Evolutionary conservation across 73 alveolate genomes (phyloP).

Genomic region (Tetrahymena thermophila): DNA sequence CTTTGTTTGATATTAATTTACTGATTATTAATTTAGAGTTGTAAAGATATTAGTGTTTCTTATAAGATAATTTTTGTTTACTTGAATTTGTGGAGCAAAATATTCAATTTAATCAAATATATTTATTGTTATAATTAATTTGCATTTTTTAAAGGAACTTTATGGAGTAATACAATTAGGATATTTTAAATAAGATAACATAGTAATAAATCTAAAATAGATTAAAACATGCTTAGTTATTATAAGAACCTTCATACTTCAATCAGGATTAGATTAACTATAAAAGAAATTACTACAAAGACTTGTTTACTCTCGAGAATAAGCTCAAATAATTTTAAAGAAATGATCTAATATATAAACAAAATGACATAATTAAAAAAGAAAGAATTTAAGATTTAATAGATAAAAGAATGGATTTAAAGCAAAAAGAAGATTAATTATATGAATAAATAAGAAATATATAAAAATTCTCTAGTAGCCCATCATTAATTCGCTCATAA

Average conservation of each 20-base stretch:
- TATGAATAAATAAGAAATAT: neutral
- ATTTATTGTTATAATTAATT: no score
- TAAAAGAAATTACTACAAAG: neutral
- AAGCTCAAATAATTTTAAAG: neutral
- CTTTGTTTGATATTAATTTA: no score
- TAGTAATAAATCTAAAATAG: neutral
- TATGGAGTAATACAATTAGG: neutral
- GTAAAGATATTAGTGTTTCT: no score
- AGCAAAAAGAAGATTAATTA: neutral
- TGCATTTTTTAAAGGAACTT: neutral
- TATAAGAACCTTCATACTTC: neutral
- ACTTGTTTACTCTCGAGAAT: neutral
- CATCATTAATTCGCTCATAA: neutral
- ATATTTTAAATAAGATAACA: neutral
- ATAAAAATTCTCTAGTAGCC: neutral
- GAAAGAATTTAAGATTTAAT: neutral
- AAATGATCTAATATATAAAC: neutral
- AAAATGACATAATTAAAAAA: neutral
- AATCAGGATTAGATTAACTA: neutral
- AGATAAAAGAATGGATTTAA: neutral
- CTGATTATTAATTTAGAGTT: no score
- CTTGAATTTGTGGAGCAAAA: neutral
- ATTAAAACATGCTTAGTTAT: neutral
- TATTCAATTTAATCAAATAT: neutral
- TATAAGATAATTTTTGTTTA: no score